Evolutionary conservation across 208 protist species (phyloP).

Genomic region (Eutreptiella sp.): DNA sequence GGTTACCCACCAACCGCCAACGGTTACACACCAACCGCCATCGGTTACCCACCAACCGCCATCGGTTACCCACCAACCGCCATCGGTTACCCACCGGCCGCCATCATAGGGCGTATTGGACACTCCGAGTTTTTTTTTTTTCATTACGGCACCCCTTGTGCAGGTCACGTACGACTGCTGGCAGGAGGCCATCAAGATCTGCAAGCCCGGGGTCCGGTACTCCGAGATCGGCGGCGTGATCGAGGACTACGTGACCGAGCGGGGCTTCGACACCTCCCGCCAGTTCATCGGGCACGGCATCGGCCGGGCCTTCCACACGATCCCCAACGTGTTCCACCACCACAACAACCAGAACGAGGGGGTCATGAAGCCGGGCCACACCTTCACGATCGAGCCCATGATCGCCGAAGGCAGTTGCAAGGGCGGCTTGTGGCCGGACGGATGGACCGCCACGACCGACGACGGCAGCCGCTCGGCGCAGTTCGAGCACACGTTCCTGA

Average conservation of each 20-base stretch:
- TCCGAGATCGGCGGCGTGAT: conserved; percentile 2
- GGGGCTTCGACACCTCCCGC: neutral
- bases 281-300: conserved; percentile 45
- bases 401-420: conserved; percentile 43
- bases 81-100: too few relatives aligned
- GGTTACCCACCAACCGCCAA: too few relatives aligned
- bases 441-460: conserved; percentile 53
- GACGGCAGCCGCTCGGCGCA: conserved; percentile 71
- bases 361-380: conserved; percentile 40
- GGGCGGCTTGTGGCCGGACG: conserved; percentile 33
- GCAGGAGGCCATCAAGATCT: neutral
- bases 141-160: too few relatives aligned
- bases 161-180: neutral
- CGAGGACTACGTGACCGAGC: neutral
- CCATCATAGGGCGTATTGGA: too few relatives aligned
- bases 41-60: too few relatives aligned
- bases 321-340: conserved; percentile 40
- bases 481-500: conserved; percentile 78
- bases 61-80: too few relatives aligned
- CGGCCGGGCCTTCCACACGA: conserved; percentile 37
- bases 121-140: too few relatives aligned
- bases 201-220: neutral
- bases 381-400: conserved; percentile 82
- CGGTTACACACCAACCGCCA: too few relatives aligned
- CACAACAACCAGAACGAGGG: conserved; percentile 26